These are phyloP conservation scores for Neonectria magnoliae DNA, from an alignment of 2,329 filamentous ascomycete species.

Conservation along the genomic window DNA sequence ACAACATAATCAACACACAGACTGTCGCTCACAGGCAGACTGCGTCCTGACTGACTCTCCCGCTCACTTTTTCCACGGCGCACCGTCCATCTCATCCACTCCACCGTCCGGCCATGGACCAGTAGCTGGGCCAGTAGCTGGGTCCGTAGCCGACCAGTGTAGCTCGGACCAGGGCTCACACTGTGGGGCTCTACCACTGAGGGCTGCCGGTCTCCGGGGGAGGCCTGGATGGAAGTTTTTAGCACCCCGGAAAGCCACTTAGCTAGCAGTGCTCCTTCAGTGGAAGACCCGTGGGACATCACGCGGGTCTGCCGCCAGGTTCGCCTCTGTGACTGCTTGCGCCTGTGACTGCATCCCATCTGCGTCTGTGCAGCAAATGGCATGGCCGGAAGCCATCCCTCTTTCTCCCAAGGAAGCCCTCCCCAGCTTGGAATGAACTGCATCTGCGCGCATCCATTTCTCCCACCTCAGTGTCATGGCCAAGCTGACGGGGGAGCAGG, in stretches of 20 bases:
- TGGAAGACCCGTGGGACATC: background rate
- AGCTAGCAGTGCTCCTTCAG: background rate
- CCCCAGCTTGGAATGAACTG: constrained; percentile 4
- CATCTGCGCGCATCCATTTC: background rate
- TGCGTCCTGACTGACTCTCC: constrained; percentile 22
- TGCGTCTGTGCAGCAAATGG: constrained; percentile 4
- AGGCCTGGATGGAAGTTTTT: constrained; percentile 12
- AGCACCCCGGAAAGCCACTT: background rate
- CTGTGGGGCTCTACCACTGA: constrained; percentile 34
- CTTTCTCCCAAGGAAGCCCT: background rate
- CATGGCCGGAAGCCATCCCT: background rate
- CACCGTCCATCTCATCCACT: constrained; percentile 19
- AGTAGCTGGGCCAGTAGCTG: background rate
- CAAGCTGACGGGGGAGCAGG: constrained; percentile 5
- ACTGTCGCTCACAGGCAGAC: constrained; percentile 4
- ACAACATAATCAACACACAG: constrained; percentile 37
- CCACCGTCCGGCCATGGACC: constrained; percentile 14
- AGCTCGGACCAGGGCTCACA: constrained; percentile 30
- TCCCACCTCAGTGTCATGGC: background rate
- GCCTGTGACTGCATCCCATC: background rate
- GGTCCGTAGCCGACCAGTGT: constrained; percentile 10
- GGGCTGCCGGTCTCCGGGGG: background rate
- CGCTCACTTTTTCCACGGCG: background rate
- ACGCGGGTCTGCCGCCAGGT: background rate
- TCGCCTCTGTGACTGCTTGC: background rate